Evolutionary conservation across 2,329 filamentous ascomycete species (phyloP).

Genomic region (Sphaerulina populicola): DNA sequence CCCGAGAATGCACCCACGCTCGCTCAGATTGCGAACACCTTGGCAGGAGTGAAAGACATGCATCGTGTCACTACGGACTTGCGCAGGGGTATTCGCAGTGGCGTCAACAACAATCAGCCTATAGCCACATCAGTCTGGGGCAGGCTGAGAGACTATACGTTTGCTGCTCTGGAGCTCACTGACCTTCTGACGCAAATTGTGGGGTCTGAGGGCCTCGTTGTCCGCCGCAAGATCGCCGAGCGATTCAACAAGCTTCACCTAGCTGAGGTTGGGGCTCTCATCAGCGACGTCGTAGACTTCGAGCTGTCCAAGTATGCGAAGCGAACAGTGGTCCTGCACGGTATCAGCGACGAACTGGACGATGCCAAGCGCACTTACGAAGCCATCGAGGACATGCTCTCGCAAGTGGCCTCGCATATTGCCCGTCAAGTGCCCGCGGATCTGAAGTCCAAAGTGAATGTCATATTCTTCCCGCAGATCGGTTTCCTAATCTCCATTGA

Average conservation of each 20-base stretch:
- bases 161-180: constrained; percentile 60
- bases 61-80: constrained; percentile 60
- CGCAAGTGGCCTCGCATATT: constrained; percentile 57
- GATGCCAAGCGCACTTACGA: constrained; percentile 67
- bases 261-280: constrained; percentile 58
- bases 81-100: constrained; percentile 62
- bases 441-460: constrained; percentile 53
- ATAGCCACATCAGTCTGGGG: constrained; percentile 56
- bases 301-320: constrained; percentile 62
- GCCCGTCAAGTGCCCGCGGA: constrained; percentile 54
- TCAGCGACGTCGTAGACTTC: constrained; percentile 72
- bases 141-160: constrained; percentile 63
- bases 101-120: constrained; percentile 50
- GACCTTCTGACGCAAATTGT: constrained; percentile 53
- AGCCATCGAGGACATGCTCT: constrained; percentile 66
- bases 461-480: constrained; percentile 83
- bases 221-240: constrained; percentile 52
- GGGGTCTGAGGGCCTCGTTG: constrained; percentile 45
- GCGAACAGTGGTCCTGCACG: constrained; percentile 63
- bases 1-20: constrained; percentile 57
- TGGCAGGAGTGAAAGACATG: constrained; percentile 71
- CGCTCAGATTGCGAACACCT: constrained; percentile 48
- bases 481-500: constrained; percentile 77
- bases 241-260: constrained; percentile 53
- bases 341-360: constrained; percentile 68